Evolutionary conservation across 345 rosid genomes (phyloP).

Genomic region (Syzygium oleosum): DNA sequence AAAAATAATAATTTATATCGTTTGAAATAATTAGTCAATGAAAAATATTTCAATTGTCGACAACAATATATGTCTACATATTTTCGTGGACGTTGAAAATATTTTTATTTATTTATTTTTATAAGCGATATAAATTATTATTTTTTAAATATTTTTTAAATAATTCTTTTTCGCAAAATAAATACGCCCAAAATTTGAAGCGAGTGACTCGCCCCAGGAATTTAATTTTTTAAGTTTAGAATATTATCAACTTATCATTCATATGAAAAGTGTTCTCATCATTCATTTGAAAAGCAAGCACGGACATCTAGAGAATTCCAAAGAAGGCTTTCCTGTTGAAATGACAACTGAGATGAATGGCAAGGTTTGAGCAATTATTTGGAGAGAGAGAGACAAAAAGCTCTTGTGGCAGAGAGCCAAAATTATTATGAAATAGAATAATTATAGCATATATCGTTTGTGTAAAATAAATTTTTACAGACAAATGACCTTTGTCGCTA

Average conservation of each 20-base stretch:
- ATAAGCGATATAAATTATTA: too few species aligned
- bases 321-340: not conserved
- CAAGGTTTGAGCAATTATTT: not conserved
- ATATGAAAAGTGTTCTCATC: not conserved
- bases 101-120: too few species aligned
- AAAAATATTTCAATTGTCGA: too few species aligned
- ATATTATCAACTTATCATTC: not conserved
- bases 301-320: not conserved
- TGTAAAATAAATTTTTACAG: not conserved
- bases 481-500: not conserved
- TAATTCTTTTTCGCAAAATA: too few species aligned
- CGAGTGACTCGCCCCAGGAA: not conserved
- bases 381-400: not conserved
- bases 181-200: not conserved
- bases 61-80: too few species aligned
- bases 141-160: too few species aligned
- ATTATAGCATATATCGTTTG: not conserved
- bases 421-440: too few species aligned
- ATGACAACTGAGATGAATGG: not conserved
- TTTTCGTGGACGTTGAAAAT: too few species aligned
- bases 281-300: not conserved
- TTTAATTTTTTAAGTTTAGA: not conserved
- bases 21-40: too few species aligned
- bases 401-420: not conserved
- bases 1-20: too few species aligned